Evolutionary conservation across 805 yeast species (phyloP).

Genomic region (Isabelozyma gotoi): DNA sequence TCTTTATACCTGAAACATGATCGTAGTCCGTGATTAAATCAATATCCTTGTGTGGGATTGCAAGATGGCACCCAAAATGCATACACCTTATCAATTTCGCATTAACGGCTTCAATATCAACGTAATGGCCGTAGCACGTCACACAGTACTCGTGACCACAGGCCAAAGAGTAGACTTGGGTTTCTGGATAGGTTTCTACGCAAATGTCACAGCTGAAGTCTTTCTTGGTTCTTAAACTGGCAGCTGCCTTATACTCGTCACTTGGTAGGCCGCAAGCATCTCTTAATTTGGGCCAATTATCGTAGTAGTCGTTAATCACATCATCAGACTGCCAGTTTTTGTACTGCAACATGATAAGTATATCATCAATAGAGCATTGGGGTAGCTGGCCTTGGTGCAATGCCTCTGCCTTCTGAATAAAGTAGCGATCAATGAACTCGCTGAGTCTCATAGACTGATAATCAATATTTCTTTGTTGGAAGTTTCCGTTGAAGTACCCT

Average conservation of each 20-base stretch:
- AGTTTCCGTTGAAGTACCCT: constrained; percentile 1
- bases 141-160: constrained; percentile 76
- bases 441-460: constrained; percentile 28
- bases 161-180: constrained; percentile 46
- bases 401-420: constrained; percentile 18
- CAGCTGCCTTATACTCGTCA: neutral
- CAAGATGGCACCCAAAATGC: constrained; percentile 49
- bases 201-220: constrained; percentile 65
- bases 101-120: constrained; percentile 40
- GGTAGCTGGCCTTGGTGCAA: constrained; percentile 25
- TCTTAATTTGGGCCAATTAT: constrained; percentile 23
- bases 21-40: constrained; percentile 10
- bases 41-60: constrained; percentile 44
- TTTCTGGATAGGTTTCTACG: constrained; percentile 50
- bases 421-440: constrained; percentile 22
- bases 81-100: constrained; percentile 66
- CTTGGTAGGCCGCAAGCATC: constrained; percentile 26
- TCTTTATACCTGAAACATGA: constrained; percentile 3
- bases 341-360: constrained; percentile 33
- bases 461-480: neutral
- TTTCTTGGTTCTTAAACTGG: constrained; percentile 6
- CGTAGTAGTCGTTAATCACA: constrained; percentile 36
- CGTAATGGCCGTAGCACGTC: constrained; percentile 65
- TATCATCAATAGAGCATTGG: constrained; percentile 26
- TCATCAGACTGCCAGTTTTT: constrained; percentile 42